Evolutionary conservation across 2,329 filamentous ascomycete species (phyloP), one percentile per base, ranked within the genome.

Genomic region (Fusarium scirpi): DNA sequence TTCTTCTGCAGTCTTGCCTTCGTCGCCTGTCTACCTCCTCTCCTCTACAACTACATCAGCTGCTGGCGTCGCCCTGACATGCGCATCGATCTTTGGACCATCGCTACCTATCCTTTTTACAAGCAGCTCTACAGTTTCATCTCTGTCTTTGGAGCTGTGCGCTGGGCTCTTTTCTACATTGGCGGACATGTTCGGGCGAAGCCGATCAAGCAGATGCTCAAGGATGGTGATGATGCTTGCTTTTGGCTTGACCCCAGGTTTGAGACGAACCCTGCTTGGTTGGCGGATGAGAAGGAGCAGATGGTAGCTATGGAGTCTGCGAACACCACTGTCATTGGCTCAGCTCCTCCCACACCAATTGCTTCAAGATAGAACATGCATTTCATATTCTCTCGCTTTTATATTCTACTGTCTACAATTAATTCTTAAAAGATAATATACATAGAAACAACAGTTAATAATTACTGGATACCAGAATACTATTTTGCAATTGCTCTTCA

Each of bases 1-100:
- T 60, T 60, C n/a, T 60, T 60, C 18, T 60, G 55, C 30, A 5
- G 52, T 25, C 57, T 60, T 4, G 57, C 57, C 4, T 60, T 60
- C 8, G 57, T 60, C 4, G 57, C 57, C 0, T 60, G 57, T n/a
- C 7, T 60, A 6, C 57, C 52, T 12, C 57, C 41, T 6, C 38
- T 58, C 1, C 52, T 60, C 12, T 58, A 60, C 30, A 60, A 60
- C 16, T 60, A 58, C n/a, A 29, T 58, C 6, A 60, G 52, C 2
- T 60, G 57, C 0, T 30, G 52, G 57, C 57, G 29, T 5, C 52
- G 57, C 5, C 57, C 57, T 0, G 57, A 60, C 4, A 60, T 60
- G 57, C 57, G 52, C 6, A 60, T 60, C n/a, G 52, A 53, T 3
- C 40, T 60, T 16, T 12, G 30, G 1, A 60, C 52, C 1, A 60